Conservation (phyloP, 139 green algal species). For the Chlamydomonas asymmetrica region DNA sequence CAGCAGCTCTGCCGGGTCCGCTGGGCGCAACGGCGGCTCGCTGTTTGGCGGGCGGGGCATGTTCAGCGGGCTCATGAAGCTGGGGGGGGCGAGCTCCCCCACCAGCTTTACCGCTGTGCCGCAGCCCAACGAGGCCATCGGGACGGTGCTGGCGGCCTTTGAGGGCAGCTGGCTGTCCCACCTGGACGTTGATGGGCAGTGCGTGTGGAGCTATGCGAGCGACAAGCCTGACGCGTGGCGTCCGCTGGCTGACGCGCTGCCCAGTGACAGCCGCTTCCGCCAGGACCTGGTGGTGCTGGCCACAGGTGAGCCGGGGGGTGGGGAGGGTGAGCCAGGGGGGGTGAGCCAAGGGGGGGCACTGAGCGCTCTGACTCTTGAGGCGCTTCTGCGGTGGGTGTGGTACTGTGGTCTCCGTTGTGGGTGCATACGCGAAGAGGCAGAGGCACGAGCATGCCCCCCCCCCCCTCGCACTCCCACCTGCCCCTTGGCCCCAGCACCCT, state of each 20-base stretch:
- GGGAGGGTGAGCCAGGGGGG: neutral
- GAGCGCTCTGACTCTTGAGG: neutral
- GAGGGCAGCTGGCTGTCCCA: slow-evolving; percentile 83
- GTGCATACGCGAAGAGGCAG: too few relatives aligned
- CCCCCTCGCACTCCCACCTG: too few relatives aligned
- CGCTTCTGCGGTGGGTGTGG: neutral
- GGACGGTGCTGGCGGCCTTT: slow-evolving; percentile 25
- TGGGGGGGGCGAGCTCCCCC: neutral
- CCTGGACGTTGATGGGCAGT: slow-evolving; percentile 61
- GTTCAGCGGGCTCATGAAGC: slow-evolving; percentile 1
- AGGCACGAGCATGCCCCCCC: too few relatives aligned
- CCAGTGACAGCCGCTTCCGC: slow-evolving; percentile 65
- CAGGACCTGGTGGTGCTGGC: slow-evolving; percentile 60
- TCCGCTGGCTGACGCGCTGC: slow-evolving; percentile 37
- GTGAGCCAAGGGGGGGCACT: slow-evolving; percentile 4
- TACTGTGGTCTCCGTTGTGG: too few relatives aligned
- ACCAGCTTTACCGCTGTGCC: neutral
- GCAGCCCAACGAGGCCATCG: slow-evolving; percentile 2
- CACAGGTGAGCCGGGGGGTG: too few relatives aligned
- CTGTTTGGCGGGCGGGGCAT: too few relatives aligned
- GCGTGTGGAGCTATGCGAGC: slow-evolving; percentile 64
- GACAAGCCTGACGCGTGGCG: slow-evolving; percentile 49
- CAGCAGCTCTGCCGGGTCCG: too few relatives aligned
- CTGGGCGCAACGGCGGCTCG: too few relatives aligned
- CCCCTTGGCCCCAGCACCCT: too few relatives aligned